Conservation (phyloP, 352 stramenopile species). For the Phytophthora idaei region DNA sequence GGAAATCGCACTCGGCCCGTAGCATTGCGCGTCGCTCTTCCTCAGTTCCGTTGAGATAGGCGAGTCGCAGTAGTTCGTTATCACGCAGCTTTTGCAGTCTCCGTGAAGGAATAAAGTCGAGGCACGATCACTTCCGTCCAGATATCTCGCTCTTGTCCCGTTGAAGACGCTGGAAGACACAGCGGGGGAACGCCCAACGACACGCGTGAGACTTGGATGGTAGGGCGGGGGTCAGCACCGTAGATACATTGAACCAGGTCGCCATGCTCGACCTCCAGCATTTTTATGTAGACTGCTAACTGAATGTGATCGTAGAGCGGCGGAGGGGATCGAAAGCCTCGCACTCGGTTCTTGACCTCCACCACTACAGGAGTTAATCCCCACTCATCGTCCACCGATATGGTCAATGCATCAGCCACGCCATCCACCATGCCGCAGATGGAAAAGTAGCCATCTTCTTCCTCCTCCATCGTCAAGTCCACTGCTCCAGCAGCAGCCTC, state of each 20-base stretch:
- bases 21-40: conserved; percentile 54
- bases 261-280: conserved; percentile 60
- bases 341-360: conserved; percentile 82
- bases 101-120: conserved; percentile 58
- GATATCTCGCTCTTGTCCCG: conserved; percentile 31
- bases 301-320: conserved; percentile 81
- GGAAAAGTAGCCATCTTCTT: conserved; percentile 53
- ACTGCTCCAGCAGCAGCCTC: conserved; percentile 6
- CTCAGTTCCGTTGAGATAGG: conserved; percentile 64
- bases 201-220: conserved; percentile 63
- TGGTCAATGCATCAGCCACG: conserved; percentile 60
- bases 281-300: conserved; percentile 86
- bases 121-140: conserved; percentile 73
- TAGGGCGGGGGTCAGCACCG: conserved; percentile 32
- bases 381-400: conserved; percentile 66
- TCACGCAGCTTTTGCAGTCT: conserved; percentile 45
- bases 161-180: conserved; percentile 25
- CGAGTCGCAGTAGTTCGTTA: conserved; percentile 59
- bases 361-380: conserved; percentile 63
- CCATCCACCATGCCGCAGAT: conserved; percentile 88
- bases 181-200: conserved; percentile 53
- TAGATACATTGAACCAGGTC: conserved; percentile 80
- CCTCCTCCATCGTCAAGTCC: conserved; percentile 8
- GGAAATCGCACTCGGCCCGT: conserved; percentile 57
- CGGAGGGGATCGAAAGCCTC: conserved; percentile 57